Percentiles rank a stretch among this genome's conserved stretches.
Evolutionary conservation across 768 basidiomycete genomes (phyloP).

Genomic region (Russula sp.): DNA sequence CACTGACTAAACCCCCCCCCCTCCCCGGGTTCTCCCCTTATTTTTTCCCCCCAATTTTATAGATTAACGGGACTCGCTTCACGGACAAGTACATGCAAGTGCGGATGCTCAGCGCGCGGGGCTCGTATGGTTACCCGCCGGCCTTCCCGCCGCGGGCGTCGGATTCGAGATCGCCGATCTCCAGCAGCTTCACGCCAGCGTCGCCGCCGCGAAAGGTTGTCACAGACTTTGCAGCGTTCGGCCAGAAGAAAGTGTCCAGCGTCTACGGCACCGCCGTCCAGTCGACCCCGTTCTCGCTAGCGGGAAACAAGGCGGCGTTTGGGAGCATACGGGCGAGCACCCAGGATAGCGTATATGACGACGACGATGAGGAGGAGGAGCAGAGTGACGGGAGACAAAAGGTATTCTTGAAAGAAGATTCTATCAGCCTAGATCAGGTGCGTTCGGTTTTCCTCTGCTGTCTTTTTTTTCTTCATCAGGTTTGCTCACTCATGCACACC

Average conservation of each 20-base stretch:
- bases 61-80: constrained; percentile 94
- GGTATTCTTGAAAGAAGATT: constrained; percentile 72
- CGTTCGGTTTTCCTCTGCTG: constrained; percentile 14
- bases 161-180: constrained; percentile 32
- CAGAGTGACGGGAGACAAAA: constrained; percentile 52
- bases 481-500: not conserved
- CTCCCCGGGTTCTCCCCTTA: not conserved
- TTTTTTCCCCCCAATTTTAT: constrained; percentile 12
- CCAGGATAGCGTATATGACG: constrained; percentile 45
- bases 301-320: constrained; percentile 78
- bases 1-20: not conserved
- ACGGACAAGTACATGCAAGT: constrained; percentile 92
- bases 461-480: not conserved
- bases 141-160: constrained; percentile 39
- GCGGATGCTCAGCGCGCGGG: constrained; percentile 50
- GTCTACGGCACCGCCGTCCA: constrained; percentile 82
- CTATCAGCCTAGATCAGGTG: constrained; percentile 92
- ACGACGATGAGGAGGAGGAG: constrained; percentile 68
- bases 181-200: constrained; percentile 31
- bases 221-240: constrained; percentile 81
- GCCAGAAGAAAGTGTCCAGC: constrained; percentile 62
- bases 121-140: constrained; percentile 43
- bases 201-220: constrained; percentile 64
- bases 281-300: constrained; percentile 70
- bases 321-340: constrained; percentile 55